Evolutionary conservation across 2,329 filamentous ascomycete species (phyloP), one percentile per base, ranked within the genome.

Genomic region (Coniochaeta ligniaria): DNA sequence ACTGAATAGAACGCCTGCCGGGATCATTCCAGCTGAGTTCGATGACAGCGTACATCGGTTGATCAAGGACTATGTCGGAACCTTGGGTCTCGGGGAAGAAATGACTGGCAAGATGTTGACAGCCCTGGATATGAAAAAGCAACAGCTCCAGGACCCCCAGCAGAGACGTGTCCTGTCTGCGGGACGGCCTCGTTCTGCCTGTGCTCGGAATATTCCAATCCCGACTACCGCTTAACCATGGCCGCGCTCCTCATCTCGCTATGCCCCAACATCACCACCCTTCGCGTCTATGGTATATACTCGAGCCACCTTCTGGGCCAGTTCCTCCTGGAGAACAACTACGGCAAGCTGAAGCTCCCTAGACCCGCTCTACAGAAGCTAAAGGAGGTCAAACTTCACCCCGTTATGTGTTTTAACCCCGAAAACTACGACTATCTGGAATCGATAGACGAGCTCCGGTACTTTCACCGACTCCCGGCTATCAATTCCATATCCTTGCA

Each of bases 391-490:
- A 14, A 58, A 12, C 16, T 24, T 3, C 16, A 38, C 12, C 35
- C 57, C 38, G 24, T n/a, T 9, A 41, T 16, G 3, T 11, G 38
- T 47, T 36, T 36, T n/a, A 33, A 41, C 17, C 11, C n/a, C 11
- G n/a, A 16, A n/a, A n/a, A 3, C 3, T 41, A 41, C 38, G 38
- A 41, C 17, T 7, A n/a, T 26, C 28, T 64, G 5, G 56, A 59
- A 28, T 60, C 59, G 17, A 57, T 63, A 17, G 59, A 59, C 5
- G 24, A 45, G 1, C 17, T 64, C 14, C 57, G 58, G 24, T 62
- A 59, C 58, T 60, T 65, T 41, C 62, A 64, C 56, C 60, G 62
- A 12, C 61, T 61, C 3, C 62, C 60, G 1, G 31, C 47, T 7
- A 36, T 64, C n/a, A 20, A 26, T 17, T 58, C 52, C 17, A n/a